phyloP scores from a whole-genome alignment of 1,284 basidiomycete genomes.

The Marasmius tenuissimus region DNA sequence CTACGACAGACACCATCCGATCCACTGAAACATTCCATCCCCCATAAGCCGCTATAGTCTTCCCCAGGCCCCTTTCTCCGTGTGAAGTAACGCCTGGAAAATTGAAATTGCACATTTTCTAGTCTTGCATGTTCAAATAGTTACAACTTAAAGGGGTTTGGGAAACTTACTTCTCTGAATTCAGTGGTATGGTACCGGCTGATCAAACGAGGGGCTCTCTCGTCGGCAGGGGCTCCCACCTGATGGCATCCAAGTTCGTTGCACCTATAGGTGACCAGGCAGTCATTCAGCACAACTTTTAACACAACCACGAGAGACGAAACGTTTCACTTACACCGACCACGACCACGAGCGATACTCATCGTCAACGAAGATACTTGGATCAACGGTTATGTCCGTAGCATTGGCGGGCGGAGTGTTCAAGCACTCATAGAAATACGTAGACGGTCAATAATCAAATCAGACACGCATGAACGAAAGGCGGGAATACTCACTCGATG shows the following conservation, averaged over 20 bases:
- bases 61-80: neutral
- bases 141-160: neutral
- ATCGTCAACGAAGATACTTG: conserved; percentile 54
- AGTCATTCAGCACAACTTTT: no score
- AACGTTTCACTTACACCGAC: conserved; percentile 46
- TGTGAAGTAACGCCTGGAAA: neutral
- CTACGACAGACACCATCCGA: neutral
- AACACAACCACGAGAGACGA: neutral
- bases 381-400: conserved; percentile 35
- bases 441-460: neutral
- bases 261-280: conserved; percentile 42
- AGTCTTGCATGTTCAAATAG: neutral
- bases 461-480: conserved; percentile 17
- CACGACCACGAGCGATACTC: conserved; percentile 56
- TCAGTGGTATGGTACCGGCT: neutral
- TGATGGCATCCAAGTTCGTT: conserved; percentile 69
- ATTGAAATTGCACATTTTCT: neutral
- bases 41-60: neutral
- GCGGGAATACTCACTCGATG: conserved; percentile 13
- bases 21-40: neutral
- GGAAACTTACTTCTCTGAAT: neutral
- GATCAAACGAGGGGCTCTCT: neutral
- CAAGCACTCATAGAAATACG: conserved; percentile 49
- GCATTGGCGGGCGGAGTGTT: conserved; percentile 54
- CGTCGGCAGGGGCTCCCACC: conserved; percentile 51